These are phyloP conservation scores for Euclidium syriacum DNA, from an alignment of 345 rosid genomes.

Conservation along the genomic window DNA sequence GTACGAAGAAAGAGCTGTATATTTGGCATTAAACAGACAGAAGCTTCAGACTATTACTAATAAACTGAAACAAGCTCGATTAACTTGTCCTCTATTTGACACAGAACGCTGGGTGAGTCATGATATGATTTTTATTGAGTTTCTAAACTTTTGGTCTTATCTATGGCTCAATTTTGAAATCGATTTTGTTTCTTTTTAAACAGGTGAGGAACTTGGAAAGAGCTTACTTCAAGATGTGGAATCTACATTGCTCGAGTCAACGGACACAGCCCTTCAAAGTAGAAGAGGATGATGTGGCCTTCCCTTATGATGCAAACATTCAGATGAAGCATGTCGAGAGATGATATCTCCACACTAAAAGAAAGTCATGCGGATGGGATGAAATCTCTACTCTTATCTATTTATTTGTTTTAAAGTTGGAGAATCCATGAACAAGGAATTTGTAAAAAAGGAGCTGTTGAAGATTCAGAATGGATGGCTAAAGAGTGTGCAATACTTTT, in stretches of 20 bases:
- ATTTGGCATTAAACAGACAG: constrained; percentile 61
- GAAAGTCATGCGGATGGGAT: background rate
- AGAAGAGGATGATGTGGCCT: constrained; percentile 63
- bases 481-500: too few species aligned
- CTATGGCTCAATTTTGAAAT: background rate
- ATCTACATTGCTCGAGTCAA: constrained; percentile 63
- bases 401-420: background rate
- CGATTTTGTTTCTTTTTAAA: background rate
- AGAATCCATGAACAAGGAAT: background rate
- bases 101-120: constrained; percentile 85
- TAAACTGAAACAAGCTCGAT: constrained; percentile 60
- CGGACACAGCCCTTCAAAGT: constrained; percentile 81
- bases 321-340: constrained; percentile 29
- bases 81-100: constrained; percentile 89
- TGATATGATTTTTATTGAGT: background rate
- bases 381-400: background rate
- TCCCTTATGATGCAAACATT: constrained; percentile 40
- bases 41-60: constrained; percentile 68
- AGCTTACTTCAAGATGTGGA: constrained; percentile 95
- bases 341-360: background rate
- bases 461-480: too few species aligned
- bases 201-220: constrained; percentile 93
- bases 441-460: background rate
- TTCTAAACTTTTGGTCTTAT: background rate
- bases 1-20: constrained; percentile 85